These are phyloP conservation scores for Arthrobotrys musiformis DNA, from an alignment of 2,329 filamentous ascomycete genomes.

Conservation along the genomic window DNA sequence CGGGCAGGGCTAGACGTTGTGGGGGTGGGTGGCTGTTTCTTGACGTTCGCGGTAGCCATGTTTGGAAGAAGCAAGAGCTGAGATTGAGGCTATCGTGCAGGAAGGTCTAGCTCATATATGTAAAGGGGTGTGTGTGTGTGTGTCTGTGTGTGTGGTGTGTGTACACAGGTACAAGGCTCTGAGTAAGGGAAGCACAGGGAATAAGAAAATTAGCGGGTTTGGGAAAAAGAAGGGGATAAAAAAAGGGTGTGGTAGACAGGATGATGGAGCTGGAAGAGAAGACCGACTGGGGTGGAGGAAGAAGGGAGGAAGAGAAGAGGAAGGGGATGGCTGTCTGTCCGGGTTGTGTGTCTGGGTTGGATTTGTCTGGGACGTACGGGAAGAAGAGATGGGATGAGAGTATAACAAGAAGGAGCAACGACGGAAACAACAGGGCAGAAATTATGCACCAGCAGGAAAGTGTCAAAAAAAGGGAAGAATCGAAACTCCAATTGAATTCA, in stretches of 20 bases:
- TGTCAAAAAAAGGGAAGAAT: too few relatives aligned
- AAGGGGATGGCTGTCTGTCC: not conserved
- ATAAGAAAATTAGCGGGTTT: slow-evolving; percentile 25
- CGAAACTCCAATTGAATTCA: too few relatives aligned
- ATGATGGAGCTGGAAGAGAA: not conserved
- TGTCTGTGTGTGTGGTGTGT: not conserved
- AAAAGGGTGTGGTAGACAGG: slow-evolving; percentile 32
- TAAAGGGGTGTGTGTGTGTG: slow-evolving; percentile 4
- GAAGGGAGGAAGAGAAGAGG: not conserved
- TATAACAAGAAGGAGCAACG: too few relatives aligned
- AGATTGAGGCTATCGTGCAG: slow-evolving; percentile 16
- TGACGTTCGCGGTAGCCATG: slow-evolving; percentile 56
- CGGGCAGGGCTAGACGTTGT: slow-evolving; percentile 49
- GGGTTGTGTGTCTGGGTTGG: too few relatives aligned
- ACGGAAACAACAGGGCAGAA: too few relatives aligned
- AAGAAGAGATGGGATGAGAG: too few relatives aligned
- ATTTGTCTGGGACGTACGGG: too few relatives aligned
- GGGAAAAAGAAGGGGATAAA: not conserved
- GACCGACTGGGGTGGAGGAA: not conserved
- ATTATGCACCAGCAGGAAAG: too few relatives aligned
- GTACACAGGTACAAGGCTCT: slow-evolving; percentile 17
- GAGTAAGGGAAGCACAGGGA: slow-evolving; percentile 24
- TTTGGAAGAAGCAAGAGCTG: slow-evolving; percentile 27
- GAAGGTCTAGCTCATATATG: slow-evolving; percentile 26
- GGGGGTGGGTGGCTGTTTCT: slow-evolving; percentile 53